phyloP scores from a whole-genome alignment of 192 early-diverging fungal species.

The Coemansia sp. region DNA sequence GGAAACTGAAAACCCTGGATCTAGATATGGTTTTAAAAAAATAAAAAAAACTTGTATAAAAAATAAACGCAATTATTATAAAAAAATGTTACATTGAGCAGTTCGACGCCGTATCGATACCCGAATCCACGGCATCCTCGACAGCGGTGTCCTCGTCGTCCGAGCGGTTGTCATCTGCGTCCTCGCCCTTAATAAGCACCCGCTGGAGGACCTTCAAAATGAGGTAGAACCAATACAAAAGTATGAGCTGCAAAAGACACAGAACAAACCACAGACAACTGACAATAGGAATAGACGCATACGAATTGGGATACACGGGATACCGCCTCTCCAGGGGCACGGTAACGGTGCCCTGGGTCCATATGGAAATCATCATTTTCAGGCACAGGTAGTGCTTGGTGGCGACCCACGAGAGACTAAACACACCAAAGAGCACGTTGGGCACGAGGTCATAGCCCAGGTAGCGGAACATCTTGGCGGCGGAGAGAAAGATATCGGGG shows the following conservation, averaged over 20 bases:
- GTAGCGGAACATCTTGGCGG: conserved; percentile 82
- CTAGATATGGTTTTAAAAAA: neutral
- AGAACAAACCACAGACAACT: conserved; percentile 60
- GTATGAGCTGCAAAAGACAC: conserved; percentile 62
- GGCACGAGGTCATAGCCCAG: conserved; percentile 59
- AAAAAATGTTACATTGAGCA: neutral
- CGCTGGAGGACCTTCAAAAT: conserved; percentile 63
- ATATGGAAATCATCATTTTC: conserved; percentile 65
- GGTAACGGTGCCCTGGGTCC: conserved; percentile 48
- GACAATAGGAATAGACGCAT: conserved; percentile 47
- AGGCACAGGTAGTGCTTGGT: conserved; percentile 74
- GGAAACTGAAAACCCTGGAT: conserved; percentile 67
- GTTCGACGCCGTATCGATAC: neutral
- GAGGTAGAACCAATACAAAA: conserved; percentile 79
- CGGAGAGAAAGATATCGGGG: conserved; percentile 56
- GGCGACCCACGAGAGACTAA: conserved; percentile 72
- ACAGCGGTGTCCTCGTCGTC: conserved; percentile 42
- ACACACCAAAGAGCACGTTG: conserved; percentile 71
- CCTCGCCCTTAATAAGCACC: conserved; percentile 61
- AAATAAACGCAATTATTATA: neutral
- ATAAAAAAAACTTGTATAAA: neutral
- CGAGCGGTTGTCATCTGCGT: conserved; percentile 68
- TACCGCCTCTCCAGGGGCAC: conserved; percentile 59
- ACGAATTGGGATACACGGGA: conserved; percentile 59
- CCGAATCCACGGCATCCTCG: neutral